Evolutionary conservation across 228 moss, liverwort and hornwort genomes (phyloP).

Genomic region (Sphagnum fallax): DNA sequence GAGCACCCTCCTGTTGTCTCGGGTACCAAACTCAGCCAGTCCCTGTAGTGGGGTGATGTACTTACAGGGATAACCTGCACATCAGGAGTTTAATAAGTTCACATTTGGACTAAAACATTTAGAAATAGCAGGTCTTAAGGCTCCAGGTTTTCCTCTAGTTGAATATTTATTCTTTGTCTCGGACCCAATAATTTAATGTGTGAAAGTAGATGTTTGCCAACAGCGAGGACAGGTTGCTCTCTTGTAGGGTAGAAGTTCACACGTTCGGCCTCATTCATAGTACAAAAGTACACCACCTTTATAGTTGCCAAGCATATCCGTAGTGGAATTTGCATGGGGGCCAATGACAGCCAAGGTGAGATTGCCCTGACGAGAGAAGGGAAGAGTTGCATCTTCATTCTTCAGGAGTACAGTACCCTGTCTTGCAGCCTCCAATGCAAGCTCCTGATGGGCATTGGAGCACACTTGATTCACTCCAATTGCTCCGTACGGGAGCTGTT

Average conservation of each 20-base stretch:
- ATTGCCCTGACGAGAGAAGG: constrained; percentile 14
- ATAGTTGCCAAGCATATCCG: constrained; percentile 56
- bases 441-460: constrained; percentile 37
- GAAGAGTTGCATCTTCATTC: constrained; percentile 30
- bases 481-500: constrained; percentile 24
- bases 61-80: constrained; percentile 44
- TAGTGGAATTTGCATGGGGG: constrained; percentile 42
- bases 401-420: constrained; percentile 65
- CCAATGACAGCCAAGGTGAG: constrained; percentile 56
- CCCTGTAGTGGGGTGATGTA: constrained; percentile 44
- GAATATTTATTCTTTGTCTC: no score
- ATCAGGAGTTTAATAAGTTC: neutral
- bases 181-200: no score
- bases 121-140: neutral
- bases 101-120: neutral
- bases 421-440: constrained; percentile 55
- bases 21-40: constrained; percentile 15
- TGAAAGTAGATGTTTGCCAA: neutral
- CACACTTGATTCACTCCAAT: constrained; percentile 51
- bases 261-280: neutral
- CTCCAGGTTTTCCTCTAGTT: no score
- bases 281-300: constrained; percentile 18
- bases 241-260: no score
- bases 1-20: constrained; percentile 10
- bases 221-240: neutral